Percentiles rank a stretch among this genome's conserved stretches.
Conservation (phyloP, 2,329 filamentous ascomycete species). For the Xylaria sp. region DNA sequence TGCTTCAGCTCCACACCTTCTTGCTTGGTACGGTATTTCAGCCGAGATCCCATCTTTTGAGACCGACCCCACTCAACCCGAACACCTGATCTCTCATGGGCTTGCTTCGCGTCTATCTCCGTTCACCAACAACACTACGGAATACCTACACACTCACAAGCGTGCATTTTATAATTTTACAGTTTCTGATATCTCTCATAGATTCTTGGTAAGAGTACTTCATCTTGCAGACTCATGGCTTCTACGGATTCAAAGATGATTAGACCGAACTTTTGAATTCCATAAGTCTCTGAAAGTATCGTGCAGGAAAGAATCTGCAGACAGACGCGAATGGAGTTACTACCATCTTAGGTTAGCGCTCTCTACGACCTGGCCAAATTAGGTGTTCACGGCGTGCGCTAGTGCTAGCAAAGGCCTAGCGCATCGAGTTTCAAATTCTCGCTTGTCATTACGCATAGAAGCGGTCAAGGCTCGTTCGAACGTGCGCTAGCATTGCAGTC, state of each 20-base stretch:
- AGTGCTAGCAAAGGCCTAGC: not conserved
- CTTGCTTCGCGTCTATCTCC: not conserved
- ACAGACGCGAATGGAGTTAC: not conserved
- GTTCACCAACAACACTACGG: not conserved
- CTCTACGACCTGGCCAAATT: not conserved
- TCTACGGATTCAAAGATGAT: no score
- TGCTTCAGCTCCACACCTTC: constrained; percentile 18
- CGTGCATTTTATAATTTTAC: not conserved
- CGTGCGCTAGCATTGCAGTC: not conserved
- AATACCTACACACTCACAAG: not conserved
- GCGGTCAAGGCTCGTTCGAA: not conserved
- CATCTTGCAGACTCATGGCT: no score
- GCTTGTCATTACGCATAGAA: not conserved
- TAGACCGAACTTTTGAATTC: no score
- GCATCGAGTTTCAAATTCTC: not conserved
- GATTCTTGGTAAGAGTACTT: no score
- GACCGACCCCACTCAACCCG: not conserved
- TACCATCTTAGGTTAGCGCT: not conserved
- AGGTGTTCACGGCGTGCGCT: not conserved
- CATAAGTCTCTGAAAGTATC: no score
- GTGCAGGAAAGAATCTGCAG: not conserved
- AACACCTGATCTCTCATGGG: constrained; percentile 1
- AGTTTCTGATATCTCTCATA: no score
- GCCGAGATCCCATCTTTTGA: constrained; percentile 11
- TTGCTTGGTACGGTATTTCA: constrained; percentile 2